phyloP scores from a whole-genome alignment of 768 basidiomycete species.

The Panaeolus papilionaceus region DNA sequence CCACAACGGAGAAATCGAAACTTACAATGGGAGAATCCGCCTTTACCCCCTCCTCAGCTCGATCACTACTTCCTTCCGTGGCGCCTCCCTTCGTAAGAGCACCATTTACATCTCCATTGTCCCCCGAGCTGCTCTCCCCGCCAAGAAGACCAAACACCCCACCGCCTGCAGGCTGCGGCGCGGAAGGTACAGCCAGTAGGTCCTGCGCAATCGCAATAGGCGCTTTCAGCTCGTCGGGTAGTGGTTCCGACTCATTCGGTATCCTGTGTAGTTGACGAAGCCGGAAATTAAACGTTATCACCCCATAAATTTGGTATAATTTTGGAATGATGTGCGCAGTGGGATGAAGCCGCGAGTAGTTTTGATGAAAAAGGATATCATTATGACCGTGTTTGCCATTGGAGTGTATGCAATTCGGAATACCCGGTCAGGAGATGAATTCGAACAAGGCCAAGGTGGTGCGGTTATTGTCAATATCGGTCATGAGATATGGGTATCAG shows the following conservation, averaged over 20 bases:
- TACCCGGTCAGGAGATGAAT: not conserved
- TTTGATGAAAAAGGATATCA: constrained; percentile 21
- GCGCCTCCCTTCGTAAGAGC: not conserved
- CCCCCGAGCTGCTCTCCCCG: constrained; percentile 2
- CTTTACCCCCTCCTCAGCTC: not conserved
- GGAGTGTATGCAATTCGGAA: constrained; percentile 4
- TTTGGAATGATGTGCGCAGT: constrained; percentile 3
- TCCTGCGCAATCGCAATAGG: constrained; percentile 68
- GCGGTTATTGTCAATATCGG: not conserved
- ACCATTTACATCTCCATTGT: not conserved
- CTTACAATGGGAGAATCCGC: not conserved
- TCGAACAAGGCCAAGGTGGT: not conserved
- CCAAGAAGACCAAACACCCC: not conserved
- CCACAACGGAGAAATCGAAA: not conserved
- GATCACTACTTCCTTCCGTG: constrained; percentile 6
- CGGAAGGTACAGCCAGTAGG: constrained; percentile 39
- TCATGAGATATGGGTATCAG: not conserved
- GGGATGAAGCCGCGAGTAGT: constrained; percentile 9
- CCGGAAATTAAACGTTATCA: constrained; percentile 13
- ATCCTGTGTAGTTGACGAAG: constrained; percentile 42
- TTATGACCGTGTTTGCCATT: not conserved
- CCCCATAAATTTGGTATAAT: not conserved
- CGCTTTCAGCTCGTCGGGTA: constrained; percentile 64
- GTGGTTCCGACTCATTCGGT: constrained; percentile 58
- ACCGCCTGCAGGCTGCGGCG: not conserved